Evolutionary conservation across 2,329 filamentous ascomycete genomes (phyloP).

Genomic region (Sporothrix globosa): DNA sequence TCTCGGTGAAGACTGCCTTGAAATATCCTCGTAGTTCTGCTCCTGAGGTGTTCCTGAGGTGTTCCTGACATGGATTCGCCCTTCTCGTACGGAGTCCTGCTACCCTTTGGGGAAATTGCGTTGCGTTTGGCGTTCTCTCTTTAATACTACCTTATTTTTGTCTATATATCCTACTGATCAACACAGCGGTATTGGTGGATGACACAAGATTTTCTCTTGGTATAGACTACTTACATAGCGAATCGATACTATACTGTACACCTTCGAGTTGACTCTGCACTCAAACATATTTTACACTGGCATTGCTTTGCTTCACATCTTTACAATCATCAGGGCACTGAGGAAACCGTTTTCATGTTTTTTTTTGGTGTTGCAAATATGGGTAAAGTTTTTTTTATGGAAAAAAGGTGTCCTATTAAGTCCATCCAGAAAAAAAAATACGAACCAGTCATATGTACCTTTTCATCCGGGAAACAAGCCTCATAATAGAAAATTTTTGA

Average conservation of each 20-base stretch:
- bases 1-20: not conserved
- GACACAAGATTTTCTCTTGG: constrained; percentile 9
- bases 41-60: not conserved
- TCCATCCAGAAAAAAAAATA: constrained; percentile 43
- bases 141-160: not conserved
- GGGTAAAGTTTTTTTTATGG: constrained; percentile 27
- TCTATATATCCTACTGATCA: constrained; percentile 14
- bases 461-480: constrained; percentile 39
- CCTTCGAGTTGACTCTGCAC: not conserved
- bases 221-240: not conserved
- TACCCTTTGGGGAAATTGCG: not conserved
- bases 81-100: too few species aligned
- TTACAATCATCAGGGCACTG: not conserved
- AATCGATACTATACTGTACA: constrained; percentile 14
- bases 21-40: not conserved
- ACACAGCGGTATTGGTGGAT: constrained; percentile 18
- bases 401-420: constrained; percentile 31
- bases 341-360: constrained; percentile 28
- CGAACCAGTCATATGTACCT: constrained; percentile 56
- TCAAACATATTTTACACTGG: not conserved
- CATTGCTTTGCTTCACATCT: not conserved
- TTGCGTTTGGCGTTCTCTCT: constrained; percentile 19
- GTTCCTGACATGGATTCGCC: too few species aligned
- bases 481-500: not conserved
- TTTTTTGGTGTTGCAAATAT: constrained; percentile 21